Evolutionary conservation across 176 grass and related monocot species (phyloP), one percentile per base, ranked within the genome.

Genomic region (Zoysia pacifica): DNA sequence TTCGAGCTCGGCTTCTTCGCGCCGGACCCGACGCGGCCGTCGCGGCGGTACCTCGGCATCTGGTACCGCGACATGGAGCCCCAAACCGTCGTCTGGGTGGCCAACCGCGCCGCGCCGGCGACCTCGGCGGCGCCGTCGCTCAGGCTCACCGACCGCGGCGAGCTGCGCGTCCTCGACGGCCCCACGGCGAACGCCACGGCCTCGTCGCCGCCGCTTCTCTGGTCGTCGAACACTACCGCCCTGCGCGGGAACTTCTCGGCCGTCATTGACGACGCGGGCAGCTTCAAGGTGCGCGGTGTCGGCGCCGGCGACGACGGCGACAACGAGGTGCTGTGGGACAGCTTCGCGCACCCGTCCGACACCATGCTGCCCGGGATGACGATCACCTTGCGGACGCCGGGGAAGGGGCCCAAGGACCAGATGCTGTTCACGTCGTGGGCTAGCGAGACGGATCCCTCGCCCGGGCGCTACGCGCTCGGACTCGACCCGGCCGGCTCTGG

Each of bases 301-400:
- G 80, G 71, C 20, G 86, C 35, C 1, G 0, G 7, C 58, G 59
- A 5, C 59, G 59, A 9, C 20, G 58, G 8, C 15, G 85, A 75
- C 19, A 79, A 74, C 35, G 86, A 43, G 0, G 0, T 9, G 39
- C 3, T 44, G 12, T 97, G 94, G 94, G 76, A 92, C 65, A 97
- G 91, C 81, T 97, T 97, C 78, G 82, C 74, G 74, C 77, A 97
- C 88, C 94, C 94, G 1, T 48, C 83, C 0, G 91, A 94, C 74
- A 97, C 91, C 15, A 92, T 90, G 53, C 81, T 97, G 62, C 87
- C 91, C 0, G 94, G 94, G 53, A 97, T 97, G 94, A 80, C 62
- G 11, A 78, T 97, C 42, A 4, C 56, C 16, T 9, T 89, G 11
- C 78, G 67, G 14, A 2, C 82, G n/a, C 82, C 79, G 2, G 85